phyloP scores from a whole-genome alignment of 306 rosid genomes.

The Trifolium repens region DNA sequence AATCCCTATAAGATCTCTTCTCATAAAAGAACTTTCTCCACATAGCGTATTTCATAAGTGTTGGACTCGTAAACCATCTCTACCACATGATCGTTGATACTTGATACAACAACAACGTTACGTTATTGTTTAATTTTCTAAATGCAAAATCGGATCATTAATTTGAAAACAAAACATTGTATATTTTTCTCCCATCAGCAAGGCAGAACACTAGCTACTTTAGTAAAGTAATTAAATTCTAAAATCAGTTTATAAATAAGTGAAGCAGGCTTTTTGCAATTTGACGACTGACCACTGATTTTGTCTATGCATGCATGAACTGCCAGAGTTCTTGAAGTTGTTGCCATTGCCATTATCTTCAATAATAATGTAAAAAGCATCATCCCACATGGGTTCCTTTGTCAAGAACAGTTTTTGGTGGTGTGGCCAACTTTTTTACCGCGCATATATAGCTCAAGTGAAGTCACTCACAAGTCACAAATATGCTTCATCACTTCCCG shows the following conservation, averaged over 20 bases:
- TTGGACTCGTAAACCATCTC: no score
- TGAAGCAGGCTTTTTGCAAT: not conserved
- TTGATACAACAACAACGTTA: no score
- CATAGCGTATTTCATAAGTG: no score
- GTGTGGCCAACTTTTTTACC: conserved; percentile 1
- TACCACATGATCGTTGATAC: no score
- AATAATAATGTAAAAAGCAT: not conserved
- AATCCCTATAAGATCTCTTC: no score
- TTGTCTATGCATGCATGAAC: not conserved
- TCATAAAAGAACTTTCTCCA: no score
- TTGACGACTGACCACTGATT: conserved; percentile 7
- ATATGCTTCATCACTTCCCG: not conserved
- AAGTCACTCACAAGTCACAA: not conserved
- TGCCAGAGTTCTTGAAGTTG: conserved; percentile 3
- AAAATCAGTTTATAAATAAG: not conserved
- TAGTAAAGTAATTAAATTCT: not conserved
- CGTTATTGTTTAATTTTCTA: no score
- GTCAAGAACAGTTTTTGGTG: not conserved
- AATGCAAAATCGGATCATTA: not conserved
- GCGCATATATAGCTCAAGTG: not conserved
- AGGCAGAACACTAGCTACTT: not conserved
- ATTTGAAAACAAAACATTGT: not conserved
- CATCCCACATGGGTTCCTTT: not conserved
- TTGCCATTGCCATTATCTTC: not conserved
- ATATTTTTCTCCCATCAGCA: not conserved